phyloP scores from a whole-genome alignment of 164 flowering plant genomes.

The Aristolochia fimbriata region DNA sequence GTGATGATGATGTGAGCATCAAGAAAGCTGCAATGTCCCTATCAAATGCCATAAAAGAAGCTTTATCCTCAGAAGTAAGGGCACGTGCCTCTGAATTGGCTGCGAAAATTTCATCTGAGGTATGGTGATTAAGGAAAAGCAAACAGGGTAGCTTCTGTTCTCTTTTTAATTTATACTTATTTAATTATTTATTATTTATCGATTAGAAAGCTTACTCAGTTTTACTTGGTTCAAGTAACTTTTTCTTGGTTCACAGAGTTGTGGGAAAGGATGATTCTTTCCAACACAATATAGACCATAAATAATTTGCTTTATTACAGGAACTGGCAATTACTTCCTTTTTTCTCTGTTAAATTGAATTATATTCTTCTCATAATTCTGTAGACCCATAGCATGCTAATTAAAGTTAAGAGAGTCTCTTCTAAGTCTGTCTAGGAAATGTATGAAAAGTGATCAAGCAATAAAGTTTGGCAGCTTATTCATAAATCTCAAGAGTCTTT shows the following conservation, averaged over 20 bases:
- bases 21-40: conserved; percentile 42
- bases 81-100: conserved; percentile 49
- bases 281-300: background rate
- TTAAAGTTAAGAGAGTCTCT: too few relatives aligned
- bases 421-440: background rate
- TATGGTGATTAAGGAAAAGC: conserved; percentile 13
- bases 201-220: background rate
- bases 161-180: background rate
- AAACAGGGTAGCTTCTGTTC: background rate
- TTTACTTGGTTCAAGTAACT: background rate
- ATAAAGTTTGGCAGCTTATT: background rate
- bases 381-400: too few relatives aligned
- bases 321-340: background rate
- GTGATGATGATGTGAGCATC: conserved; percentile 29
- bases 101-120: conserved; percentile 56
- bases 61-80: conserved; percentile 48
- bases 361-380: too few relatives aligned
- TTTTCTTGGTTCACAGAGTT: background rate
- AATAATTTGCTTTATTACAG: background rate
- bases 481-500: background rate
- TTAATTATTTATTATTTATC: background rate
- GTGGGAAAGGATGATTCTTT: background rate
- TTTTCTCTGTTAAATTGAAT: background rate
- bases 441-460: background rate
- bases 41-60: conserved; percentile 36